Evolutionary conservation across 345 rosid genomes (phyloP).

Genomic region (Bretschneidera sinensis): DNA sequence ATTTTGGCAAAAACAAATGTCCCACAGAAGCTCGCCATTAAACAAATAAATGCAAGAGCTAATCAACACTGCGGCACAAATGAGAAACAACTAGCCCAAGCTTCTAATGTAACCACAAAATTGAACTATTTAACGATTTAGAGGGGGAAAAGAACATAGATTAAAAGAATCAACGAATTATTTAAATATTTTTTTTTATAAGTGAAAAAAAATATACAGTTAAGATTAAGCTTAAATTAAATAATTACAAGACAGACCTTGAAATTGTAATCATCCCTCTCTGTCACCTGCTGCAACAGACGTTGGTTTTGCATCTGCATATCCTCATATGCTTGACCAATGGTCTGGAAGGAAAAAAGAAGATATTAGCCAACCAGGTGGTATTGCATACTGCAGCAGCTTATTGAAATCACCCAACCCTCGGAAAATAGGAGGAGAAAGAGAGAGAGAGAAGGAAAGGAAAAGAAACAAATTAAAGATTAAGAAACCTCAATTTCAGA

Average conservation of each 20-base stretch:
- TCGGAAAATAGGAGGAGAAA: conserved; percentile 5
- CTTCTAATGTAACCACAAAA: too few relatives aligned
- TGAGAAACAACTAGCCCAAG: too few relatives aligned
- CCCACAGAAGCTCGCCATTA: too few relatives aligned
- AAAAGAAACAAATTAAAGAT: conserved; percentile 10
- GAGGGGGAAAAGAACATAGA: too few relatives aligned
- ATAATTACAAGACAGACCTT: conserved; percentile 46
- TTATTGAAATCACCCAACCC: background rate
- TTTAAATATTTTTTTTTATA: too few relatives aligned
- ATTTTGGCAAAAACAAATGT: too few relatives aligned
- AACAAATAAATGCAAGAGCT: too few relatives aligned
- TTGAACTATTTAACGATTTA: too few relatives aligned
- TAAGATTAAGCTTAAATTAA: background rate
- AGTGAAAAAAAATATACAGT: too few relatives aligned
- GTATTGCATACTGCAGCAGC: background rate
- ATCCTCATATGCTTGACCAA: conserved; percentile 96
- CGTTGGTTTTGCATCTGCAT: conserved; percentile 93
- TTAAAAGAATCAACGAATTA: too few relatives aligned
- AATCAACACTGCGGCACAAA: too few relatives aligned
- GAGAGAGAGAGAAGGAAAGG: conserved; percentile 11
- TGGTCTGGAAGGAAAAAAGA: conserved; percentile 46
- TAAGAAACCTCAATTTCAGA: conserved; percentile 83
- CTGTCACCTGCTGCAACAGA: conserved; percentile 78
- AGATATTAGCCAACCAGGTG: conserved; percentile 5
- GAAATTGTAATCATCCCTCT: conserved; percentile 87